Conservation (phyloP, 2,329 filamentous ascomycete species). For the Coccinonectria pachysandricola region DNA sequence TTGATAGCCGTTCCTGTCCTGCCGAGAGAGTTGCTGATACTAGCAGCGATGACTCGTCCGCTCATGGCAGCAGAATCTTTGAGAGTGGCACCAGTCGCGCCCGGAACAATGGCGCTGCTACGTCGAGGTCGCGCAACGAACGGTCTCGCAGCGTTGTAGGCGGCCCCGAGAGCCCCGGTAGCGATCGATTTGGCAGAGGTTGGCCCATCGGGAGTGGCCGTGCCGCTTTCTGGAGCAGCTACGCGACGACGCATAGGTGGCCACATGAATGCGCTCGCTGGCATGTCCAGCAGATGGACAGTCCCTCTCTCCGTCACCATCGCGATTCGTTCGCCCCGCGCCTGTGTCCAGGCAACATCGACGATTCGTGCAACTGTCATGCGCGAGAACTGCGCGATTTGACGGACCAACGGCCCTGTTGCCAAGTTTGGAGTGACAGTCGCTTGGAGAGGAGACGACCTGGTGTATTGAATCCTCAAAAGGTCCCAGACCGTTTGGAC, state of each 20-base stretch:
- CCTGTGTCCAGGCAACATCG: conserved; percentile 79
- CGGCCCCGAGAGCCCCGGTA: conserved; percentile 59
- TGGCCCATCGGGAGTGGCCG: conserved; percentile 37
- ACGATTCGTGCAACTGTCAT: conserved; percentile 88
- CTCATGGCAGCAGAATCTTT: conserved; percentile 58
- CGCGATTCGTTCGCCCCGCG: conserved; percentile 71
- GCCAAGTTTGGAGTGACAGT: conserved; percentile 32
- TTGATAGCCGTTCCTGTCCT: conserved; percentile 61
- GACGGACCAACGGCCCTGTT: conserved; percentile 56
- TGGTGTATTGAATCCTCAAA: conserved; percentile 53
- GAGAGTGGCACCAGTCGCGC: conserved; percentile 32
- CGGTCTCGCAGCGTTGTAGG: conserved; percentile 57
- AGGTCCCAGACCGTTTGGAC: conserved; percentile 75
- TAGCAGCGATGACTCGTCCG: conserved; percentile 60
- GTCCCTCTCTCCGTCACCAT: conserved; percentile 94
- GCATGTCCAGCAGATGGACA: conserved; percentile 83
- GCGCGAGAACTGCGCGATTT: conserved; percentile 79
- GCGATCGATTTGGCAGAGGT: conserved; percentile 56
- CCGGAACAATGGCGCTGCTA: conserved; percentile 29
- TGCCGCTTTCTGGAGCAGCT: conserved; percentile 32
- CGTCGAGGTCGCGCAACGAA: conserved; percentile 46
- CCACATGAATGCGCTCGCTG: conserved; percentile 75
- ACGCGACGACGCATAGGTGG: conserved; percentile 56
- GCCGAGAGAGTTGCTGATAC: conserved; percentile 63
- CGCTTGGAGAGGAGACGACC: conserved; percentile 48